These are phyloP conservation scores for Saccharomycopsis amapae DNA, from an alignment of 805 yeast genomes.

Conservation along the genomic window DNA sequence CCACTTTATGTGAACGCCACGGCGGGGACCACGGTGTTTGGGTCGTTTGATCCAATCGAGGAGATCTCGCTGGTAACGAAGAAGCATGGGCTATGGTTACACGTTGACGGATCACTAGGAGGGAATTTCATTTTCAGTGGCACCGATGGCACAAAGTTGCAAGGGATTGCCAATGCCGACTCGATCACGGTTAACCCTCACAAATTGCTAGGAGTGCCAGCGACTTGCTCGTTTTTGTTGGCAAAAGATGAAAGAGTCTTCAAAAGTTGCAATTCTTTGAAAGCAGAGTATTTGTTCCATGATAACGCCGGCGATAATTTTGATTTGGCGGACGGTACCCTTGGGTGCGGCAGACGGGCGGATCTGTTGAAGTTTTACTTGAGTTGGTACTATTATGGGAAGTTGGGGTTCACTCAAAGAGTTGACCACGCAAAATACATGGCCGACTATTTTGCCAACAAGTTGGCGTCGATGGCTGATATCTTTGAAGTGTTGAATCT, in stretches of 20 bases:
- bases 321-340: slow-evolving; percentile 82
- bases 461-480: slow-evolving; percentile 28
- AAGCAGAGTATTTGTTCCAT: slow-evolving; percentile 80
- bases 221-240: slow-evolving; percentile 63
- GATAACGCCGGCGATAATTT: slow-evolving; percentile 39
- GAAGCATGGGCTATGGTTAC: slow-evolving; percentile 61
- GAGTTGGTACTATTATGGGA: slow-evolving; percentile 78
- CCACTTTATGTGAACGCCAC: slow-evolving; percentile 77
- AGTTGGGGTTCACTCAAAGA: slow-evolving; percentile 53
- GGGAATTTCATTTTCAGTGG: slow-evolving; percentile 75
- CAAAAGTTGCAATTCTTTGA: slow-evolving; percentile 69
- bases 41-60: slow-evolving; percentile 66
- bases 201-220: slow-evolving; percentile 84
- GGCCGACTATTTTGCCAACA: slow-evolving; percentile 52
- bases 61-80: slow-evolving; percentile 49
- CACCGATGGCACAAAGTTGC: slow-evolving; percentile 37
- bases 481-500: slow-evolving; percentile 6
- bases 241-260: slow-evolving; percentile 62
- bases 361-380: slow-evolving; percentile 73
- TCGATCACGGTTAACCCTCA: slow-evolving; percentile 81
- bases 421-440: slow-evolving; percentile 68
- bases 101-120: slow-evolving; percentile 89
- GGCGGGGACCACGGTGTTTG: slow-evolving; percentile 86
- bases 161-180: slow-evolving; percentile 61
- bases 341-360: slow-evolving; percentile 87